phyloP scores from a whole-genome alignment of 1,284 basidiomycete species.

The Pterulicium gracile region DNA sequence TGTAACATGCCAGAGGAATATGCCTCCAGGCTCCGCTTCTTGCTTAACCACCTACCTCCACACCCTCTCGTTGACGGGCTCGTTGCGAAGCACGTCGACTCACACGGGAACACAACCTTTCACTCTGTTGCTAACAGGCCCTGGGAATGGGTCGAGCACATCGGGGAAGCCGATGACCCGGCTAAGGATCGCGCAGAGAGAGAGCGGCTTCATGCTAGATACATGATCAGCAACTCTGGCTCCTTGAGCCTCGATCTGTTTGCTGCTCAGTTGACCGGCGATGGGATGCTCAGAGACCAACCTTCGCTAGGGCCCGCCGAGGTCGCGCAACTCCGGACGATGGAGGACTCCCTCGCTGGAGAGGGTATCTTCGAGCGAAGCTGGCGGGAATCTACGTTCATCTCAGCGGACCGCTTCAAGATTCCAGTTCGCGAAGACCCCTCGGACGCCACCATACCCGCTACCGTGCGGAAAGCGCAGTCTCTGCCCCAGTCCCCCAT shows the following conservation, averaged over 20 bases:
- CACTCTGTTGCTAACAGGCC: conserved; percentile 59
- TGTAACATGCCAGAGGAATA: conserved; percentile 44
- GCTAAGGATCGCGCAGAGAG: conserved; percentile 30
- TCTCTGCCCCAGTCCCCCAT: background rate
- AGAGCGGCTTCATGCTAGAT: conserved; percentile 20
- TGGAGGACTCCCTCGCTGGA: conserved; percentile 50
- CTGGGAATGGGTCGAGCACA: conserved; percentile 78
- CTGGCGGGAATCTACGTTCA: conserved; percentile 51
- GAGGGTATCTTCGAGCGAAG: conserved; percentile 63
- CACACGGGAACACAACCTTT: conserved; percentile 35
- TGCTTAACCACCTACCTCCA: conserved; percentile 43
- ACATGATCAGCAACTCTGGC: conserved; percentile 47
- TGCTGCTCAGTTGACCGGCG: conserved; percentile 50
- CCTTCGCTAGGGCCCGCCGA: conserved; percentile 17
- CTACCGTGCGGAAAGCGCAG: background rate
- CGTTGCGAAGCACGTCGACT: conserved; percentile 42
- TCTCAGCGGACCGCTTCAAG: conserved; percentile 17
- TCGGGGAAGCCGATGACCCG: conserved; percentile 43
- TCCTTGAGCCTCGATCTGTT: conserved; percentile 70
- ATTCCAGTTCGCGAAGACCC: conserved; percentile 8
- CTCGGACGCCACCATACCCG: too few relatives aligned
- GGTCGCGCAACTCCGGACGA: conserved; percentile 37
- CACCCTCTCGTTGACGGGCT: conserved; percentile 45
- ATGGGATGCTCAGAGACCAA: conserved; percentile 29
- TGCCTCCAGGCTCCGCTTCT: conserved; percentile 34